Conservation (phyloP, 192 early-diverging fungal genomes). For the Backusella macrospora region DNA sequence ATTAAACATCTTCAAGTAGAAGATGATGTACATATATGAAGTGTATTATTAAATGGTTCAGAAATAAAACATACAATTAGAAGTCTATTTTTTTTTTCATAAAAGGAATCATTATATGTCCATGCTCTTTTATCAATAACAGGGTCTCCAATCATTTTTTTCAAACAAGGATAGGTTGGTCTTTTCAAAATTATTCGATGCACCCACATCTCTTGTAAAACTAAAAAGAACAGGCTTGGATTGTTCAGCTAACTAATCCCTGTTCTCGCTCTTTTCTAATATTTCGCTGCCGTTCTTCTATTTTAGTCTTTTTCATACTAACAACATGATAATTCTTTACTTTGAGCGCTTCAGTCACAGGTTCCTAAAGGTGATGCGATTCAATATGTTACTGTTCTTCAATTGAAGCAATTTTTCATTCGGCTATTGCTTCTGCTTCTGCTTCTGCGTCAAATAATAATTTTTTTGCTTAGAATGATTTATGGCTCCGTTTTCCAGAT, state of each 20-base stretch:
- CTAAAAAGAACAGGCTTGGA: slow-evolving; percentile 36
- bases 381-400: slow-evolving; percentile 65
- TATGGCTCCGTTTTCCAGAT: slow-evolving; percentile 36
- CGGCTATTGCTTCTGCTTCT: slow-evolving; percentile 56
- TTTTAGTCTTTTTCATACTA: slow-evolving; percentile 65
- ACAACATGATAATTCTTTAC: slow-evolving; percentile 65
- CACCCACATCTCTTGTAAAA: slow-evolving; percentile 25
- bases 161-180: slow-evolving; percentile 5
- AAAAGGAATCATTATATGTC: slow-evolving; percentile 36
- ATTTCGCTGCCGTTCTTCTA: slow-evolving; percentile 69
- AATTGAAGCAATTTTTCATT: slow-evolving; percentile 61
- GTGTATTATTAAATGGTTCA: not conserved
- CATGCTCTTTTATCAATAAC: slow-evolving; percentile 34
- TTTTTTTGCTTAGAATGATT: slow-evolving; percentile 42
- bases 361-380: slow-evolving; percentile 69
- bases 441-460: slow-evolving; percentile 68
- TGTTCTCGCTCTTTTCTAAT: slow-evolving; percentile 62
- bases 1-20: slow-evolving; percentile 3
- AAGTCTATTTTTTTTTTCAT: slow-evolving; percentile 13
- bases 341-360: slow-evolving; percentile 65
- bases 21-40: not conserved
- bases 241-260: slow-evolving; percentile 41
- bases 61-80: not conserved
- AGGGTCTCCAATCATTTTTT: slow-evolving; percentile 22
- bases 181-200: slow-evolving; percentile 1